Base-by-base conservation (phyloP, 129 eudicot genomes). In the Deinandra increscens region DNA sequence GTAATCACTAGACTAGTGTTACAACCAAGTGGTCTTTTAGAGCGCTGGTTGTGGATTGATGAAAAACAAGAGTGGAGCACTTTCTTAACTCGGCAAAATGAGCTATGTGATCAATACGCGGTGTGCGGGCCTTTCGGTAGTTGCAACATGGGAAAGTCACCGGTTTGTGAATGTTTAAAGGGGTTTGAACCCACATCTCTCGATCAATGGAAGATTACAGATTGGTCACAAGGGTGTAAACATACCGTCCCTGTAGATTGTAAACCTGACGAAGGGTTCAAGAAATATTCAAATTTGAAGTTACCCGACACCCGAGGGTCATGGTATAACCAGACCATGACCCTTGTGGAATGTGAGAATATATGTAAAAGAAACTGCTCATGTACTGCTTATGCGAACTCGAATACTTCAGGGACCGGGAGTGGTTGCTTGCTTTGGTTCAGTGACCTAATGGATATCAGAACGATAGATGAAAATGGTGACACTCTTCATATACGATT, bases 401-500 rank as follows among this genome's bases (percentile, higher is more conserved):
- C 71, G 3, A 66, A 82, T 50, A 75, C 61, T 1, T 65, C 74
- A 4, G 74, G 79, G 31, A 39, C 72, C 0, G 82, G 95, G 1
- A 79, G 51, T 48, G 91, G 91, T 15, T 88, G 91, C 58, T 75
- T 85, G 79, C 60, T 74, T 9, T 88, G 89, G 91, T 79, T 64
- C 5, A 79, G 73, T 15, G 85, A 83, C 17, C 58, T 88, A 58
- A 34, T 83, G 19, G 78, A 81, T 58, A 69, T 70, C 56, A 69
- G 73, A 74, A 54, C 45, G 4, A 60, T 44, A 29, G 9, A 39
- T 7, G 73, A 58, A 34, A 38, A 17, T 9, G 75, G 74, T 36
- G 70, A 65, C n/a, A 68, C 54, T 9, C 44, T 78, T 48, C 59
- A 56, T 29, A 29, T 78, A 23, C 58, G 82, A 48, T 4, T 73